Percentiles rank a stretch among this genome's conserved stretches.
Conservation (phyloP, 2,329 filamentous ascomycete species). For the Hypoxylon sp. region DNA sequence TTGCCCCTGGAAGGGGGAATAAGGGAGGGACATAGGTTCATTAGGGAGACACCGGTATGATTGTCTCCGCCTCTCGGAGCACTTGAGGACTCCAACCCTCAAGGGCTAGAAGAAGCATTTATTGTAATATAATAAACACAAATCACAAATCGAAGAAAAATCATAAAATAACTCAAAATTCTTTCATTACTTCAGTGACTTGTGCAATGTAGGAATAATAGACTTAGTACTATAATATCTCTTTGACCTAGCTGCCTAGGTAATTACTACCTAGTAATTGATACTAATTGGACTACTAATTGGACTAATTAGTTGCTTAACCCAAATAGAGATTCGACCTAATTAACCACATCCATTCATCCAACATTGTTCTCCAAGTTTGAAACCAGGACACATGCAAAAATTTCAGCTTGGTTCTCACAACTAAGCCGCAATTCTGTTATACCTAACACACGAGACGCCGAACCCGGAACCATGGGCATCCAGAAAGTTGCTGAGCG, state of each 20-base stretch:
- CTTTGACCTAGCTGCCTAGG: slow-evolving; percentile 1
- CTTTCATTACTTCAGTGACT: slow-evolving; percentile 9
- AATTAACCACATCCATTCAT: no score
- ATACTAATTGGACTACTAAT: background rate
- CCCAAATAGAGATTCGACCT: slow-evolving; percentile 7
- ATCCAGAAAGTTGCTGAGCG: slow-evolving; percentile 14
- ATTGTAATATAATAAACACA: slow-evolving; percentile 36
- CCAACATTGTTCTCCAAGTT: no score
- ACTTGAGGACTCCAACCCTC: slow-evolving; percentile 38
- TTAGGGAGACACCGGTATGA: slow-evolving; percentile 42
- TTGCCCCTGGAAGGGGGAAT: slow-evolving; percentile 29
- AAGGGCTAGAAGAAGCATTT: slow-evolving; percentile 23
- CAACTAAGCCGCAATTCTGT: slow-evolving; percentile 14
- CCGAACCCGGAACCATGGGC: slow-evolving; percentile 15
- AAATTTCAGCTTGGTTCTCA: no score
- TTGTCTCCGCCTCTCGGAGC: slow-evolving; percentile 41
- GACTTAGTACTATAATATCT: background rate
- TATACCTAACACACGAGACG: slow-evolving; percentile 4
- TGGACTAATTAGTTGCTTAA: slow-evolving; percentile 14
- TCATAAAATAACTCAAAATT: slow-evolving; percentile 5
- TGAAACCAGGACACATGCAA: no score
- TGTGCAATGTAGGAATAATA: slow-evolving; percentile 5
- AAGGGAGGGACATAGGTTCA: slow-evolving; percentile 26
- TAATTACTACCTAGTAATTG: slow-evolving; percentile 15
- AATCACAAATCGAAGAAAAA: slow-evolving; percentile 31